Percentiles rank a stretch among this genome's conserved stretches.
Conservation (phyloP, 495 filamentous ascomycete species). For the Amniculicola lignicola region DNA sequence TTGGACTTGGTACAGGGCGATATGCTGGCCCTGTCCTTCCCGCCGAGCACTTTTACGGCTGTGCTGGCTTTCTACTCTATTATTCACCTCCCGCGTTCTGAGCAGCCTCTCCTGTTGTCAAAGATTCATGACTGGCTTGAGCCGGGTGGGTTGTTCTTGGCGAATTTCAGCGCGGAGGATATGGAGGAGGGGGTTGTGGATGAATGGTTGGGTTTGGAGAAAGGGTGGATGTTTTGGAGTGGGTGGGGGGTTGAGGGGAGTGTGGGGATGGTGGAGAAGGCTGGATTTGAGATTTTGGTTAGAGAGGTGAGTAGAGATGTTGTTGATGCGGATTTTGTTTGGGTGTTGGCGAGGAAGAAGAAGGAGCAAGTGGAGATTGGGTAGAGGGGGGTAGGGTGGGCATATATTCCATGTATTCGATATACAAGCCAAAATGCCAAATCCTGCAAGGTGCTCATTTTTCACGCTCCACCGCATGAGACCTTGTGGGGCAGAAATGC, state of each 20-base stretch:
- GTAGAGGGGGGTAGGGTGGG: not conserved
- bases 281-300: conserved; percentile 25
- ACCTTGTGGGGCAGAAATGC: no score
- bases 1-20: conserved; percentile 37
- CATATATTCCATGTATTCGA: no score
- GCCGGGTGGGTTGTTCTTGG: conserved; percentile 42
- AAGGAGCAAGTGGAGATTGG: not conserved
- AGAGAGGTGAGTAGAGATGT: conserved; percentile 13
- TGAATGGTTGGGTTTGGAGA: conserved; percentile 37
- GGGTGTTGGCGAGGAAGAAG: conserved; percentile 28
- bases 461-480: no score
- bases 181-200: conserved; percentile 22
- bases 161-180: conserved; percentile 42
- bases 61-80: conserved; percentile 48
- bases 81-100: conserved; percentile 47
- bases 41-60: conserved; percentile 38
- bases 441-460: no score
- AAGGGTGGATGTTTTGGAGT: conserved; percentile 47
- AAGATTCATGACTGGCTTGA: conserved; percentile 45
- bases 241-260: conserved; percentile 38
- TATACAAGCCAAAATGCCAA: no score
- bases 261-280: conserved; percentile 22
- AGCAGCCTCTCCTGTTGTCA: conserved; percentile 41
- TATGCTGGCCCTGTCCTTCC: conserved; percentile 45
- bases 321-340: conserved; percentile 27